Conservation (phyloP, 2,329 filamentous ascomycete species). For the Cladophialophora yegresii region DNA sequence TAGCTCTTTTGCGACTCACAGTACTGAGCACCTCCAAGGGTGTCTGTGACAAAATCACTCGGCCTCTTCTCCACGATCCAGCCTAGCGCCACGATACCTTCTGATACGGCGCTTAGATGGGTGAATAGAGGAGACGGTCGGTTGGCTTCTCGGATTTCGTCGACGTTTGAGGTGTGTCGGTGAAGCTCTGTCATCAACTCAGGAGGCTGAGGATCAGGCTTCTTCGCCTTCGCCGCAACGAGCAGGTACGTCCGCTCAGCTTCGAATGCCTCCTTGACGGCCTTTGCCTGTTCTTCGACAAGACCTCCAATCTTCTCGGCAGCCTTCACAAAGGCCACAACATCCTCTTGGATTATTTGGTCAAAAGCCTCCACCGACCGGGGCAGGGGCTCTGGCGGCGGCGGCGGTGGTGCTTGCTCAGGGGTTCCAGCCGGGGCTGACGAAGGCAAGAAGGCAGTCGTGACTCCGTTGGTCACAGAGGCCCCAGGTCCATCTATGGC, state of each 20-base stretch:
- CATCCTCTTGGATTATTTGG: constrained; percentile 68
- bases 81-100: constrained; percentile 83
- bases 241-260: constrained; percentile 86
- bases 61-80: constrained; percentile 90
- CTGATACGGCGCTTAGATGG: constrained; percentile 82
- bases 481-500: constrained; percentile 58
- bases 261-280: constrained; percentile 68
- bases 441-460: constrained; percentile 41
- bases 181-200: constrained; percentile 86
- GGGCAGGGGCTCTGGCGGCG: constrained; percentile 63
- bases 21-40: constrained; percentile 81
- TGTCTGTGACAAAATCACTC: constrained; percentile 80
- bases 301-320: constrained; percentile 76
- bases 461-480: constrained; percentile 42
- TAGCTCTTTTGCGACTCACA: constrained; percentile 44
- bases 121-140: constrained; percentile 73
- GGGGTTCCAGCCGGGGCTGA: constrained; percentile 41
- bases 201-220: constrained; percentile 73
- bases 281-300: constrained; percentile 67
- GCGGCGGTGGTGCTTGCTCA: constrained; percentile 44
- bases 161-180: constrained; percentile 74
- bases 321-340: constrained; percentile 75
- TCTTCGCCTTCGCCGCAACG: constrained; percentile 86
- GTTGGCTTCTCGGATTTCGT: constrained; percentile 79
- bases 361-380: constrained; percentile 88